Percentiles rank a stretch among this genome's conserved stretches.
These are phyloP conservation scores for Trametes cubensis DNA, from an alignment of 768 basidiomycete genomes.

Conservation along the genomic window DNA sequence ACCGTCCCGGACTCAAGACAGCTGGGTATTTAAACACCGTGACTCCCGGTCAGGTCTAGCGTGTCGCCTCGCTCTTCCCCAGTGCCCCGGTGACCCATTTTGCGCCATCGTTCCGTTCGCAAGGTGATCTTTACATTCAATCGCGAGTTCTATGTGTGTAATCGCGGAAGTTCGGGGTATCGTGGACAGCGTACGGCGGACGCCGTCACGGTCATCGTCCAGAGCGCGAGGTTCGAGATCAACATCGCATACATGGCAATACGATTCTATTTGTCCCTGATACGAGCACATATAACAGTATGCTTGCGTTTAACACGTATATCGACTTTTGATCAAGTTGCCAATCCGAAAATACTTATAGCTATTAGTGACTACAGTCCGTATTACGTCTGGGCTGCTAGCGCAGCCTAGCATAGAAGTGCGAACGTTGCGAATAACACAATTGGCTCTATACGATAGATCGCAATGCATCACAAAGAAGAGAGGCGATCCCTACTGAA, in stretches of 20 bases:
- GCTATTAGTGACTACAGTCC: constrained; percentile 13
- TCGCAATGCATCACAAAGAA: neutral
- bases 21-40: constrained; percentile 17
- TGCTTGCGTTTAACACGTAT: too few species aligned
- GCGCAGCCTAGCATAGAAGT: too few species aligned
- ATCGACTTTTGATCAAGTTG: too few species aligned
- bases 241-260: too few species aligned
- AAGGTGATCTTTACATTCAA: neutral
- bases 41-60: constrained; percentile 13
- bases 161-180: too few species aligned
- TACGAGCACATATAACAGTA: too few species aligned
- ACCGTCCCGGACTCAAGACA: constrained; percentile 1
- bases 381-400: neutral
- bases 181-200: too few species aligned
- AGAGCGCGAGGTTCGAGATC: too few species aligned
- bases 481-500: neutral
- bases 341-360: too few species aligned
- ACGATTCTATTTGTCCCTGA: too few species aligned
- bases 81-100: constrained; percentile 6
- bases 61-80: constrained; percentile 14
- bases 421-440: neutral
- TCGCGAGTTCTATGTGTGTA: too few species aligned
- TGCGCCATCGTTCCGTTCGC: constrained; percentile 4
- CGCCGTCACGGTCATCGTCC: too few species aligned
- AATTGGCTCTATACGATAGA: constrained; percentile 11